These are phyloP conservation scores for Umbelopsis ramanniana DNA, from an alignment of 192 early-diverging fungal species.

Conservation along the genomic window DNA sequence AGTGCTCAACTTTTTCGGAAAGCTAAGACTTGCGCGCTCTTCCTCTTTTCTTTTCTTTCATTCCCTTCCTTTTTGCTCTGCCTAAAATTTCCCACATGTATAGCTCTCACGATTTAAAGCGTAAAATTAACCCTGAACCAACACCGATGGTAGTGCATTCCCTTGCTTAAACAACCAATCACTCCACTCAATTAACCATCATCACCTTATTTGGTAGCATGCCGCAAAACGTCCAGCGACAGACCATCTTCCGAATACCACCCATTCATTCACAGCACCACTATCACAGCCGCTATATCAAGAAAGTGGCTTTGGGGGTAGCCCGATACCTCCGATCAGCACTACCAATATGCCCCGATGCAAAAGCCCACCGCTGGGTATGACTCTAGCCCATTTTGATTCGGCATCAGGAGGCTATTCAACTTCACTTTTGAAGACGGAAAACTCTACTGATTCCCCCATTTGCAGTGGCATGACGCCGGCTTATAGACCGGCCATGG, in stretches of 20 bases:
- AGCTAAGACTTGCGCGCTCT: background rate
- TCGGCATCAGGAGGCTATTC: conserved; percentile 31
- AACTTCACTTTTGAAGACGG: conserved; percentile 22
- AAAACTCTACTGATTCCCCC: background rate
- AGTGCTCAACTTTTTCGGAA: background rate
- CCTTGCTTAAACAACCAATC: background rate
- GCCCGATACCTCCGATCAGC: background rate
- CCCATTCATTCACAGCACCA: background rate
- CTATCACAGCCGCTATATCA: background rate
- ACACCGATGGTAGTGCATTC: background rate
- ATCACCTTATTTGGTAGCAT: conserved; percentile 12
- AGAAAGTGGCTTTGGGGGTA: background rate
- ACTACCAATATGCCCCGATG: conserved; percentile 21
- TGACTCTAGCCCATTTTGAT: conserved; percentile 44
- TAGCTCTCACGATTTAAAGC: conserved; percentile 12
- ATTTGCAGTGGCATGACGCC: conserved; percentile 44
- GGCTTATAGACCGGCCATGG: conserved; percentile 35
- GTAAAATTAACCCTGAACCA: background rate
- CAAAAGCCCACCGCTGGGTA: conserved; percentile 34
- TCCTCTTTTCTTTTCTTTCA: background rate
- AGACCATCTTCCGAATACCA: background rate
- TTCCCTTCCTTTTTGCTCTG: background rate
- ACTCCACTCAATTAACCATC: background rate
- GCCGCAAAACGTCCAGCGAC: conserved; percentile 5
- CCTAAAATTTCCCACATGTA: conserved; percentile 7